Conservation (phyloP, 352 stramenopile species). For the Phytopythium litorale region DNA sequence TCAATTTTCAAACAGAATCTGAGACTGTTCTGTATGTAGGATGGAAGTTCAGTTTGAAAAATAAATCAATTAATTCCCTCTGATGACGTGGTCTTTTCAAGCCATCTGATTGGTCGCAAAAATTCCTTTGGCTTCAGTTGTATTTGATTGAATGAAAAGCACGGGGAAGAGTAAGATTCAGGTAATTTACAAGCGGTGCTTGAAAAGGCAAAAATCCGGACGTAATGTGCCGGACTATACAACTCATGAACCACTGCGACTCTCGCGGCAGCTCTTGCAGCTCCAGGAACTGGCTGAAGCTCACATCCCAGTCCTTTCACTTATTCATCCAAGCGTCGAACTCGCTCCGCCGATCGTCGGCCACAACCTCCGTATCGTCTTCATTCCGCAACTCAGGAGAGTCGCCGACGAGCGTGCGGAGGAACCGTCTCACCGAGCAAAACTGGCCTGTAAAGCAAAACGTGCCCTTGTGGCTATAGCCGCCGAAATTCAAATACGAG, state of each 20-base stretch:
- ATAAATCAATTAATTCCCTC: neutral
- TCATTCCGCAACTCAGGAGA: neutral
- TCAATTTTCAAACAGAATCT: neutral
- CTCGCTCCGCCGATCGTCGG: neutral
- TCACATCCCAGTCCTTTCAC: neutral
- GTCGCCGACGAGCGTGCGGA: neutral
- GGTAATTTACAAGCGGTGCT: neutral
- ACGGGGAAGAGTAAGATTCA: neutral
- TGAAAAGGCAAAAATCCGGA: neutral
- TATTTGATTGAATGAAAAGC: neutral
- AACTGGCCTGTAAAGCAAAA: neutral
- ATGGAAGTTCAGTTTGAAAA: neutral
- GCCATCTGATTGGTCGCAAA: no score
- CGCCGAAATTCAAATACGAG: neutral
- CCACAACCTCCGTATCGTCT: neutral
- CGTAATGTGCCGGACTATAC: neutral
- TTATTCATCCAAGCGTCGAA: neutral
- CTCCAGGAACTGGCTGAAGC: neutral
- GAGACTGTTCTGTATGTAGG: neutral
- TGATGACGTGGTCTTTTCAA: no score
- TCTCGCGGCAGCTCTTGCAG: neutral
- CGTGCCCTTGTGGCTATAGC: neutral
- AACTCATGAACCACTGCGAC: neutral
- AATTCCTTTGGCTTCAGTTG: neutral
- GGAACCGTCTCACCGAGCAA: neutral